These are phyloP conservation scores for Kwoniella europaea DNA, from an alignment of 768 basidiomycete species.

Conservation along the genomic window DNA sequence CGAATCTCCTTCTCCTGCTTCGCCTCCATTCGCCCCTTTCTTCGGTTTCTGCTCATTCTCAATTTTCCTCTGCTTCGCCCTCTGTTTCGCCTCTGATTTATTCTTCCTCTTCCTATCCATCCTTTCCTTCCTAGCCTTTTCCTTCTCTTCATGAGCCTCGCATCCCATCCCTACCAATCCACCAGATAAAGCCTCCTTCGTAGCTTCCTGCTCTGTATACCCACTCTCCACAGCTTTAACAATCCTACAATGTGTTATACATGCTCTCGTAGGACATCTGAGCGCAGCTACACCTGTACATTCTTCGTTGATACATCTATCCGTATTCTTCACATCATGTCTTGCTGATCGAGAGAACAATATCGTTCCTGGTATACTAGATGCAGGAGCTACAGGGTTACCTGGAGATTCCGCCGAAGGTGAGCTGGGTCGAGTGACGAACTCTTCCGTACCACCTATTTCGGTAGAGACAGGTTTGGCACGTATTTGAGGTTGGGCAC, in stretches of 20 bases:
- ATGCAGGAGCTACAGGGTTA: constrained; percentile 13
- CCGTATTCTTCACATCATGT: constrained; percentile 5
- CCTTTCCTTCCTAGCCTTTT: constrained; percentile 47
- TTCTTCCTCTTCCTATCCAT: constrained; percentile 46
- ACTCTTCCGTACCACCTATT: constrained; percentile 30
- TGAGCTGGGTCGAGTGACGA: constrained; percentile 23
- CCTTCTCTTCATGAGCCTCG: constrained; percentile 57
- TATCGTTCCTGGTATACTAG: constrained; percentile 17
- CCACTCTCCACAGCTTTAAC: constrained; percentile 39
- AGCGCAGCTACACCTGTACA: constrained; percentile 48
- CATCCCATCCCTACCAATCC: constrained; percentile 54
- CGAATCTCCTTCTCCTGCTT: background rate
- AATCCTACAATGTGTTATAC: constrained; percentile 55
- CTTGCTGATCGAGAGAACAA: constrained; percentile 7
- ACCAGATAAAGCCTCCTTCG: constrained; percentile 33
- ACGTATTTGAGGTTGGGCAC: constrained; percentile 73
- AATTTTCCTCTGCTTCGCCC: constrained; percentile 22
- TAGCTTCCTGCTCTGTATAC: constrained; percentile 37
- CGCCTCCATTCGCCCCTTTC: background rate
- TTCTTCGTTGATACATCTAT: constrained; percentile 22
- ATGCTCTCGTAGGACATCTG: constrained; percentile 49
- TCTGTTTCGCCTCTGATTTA: constrained; percentile 31
- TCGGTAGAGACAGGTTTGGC: constrained; percentile 52
- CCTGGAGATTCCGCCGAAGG: constrained; percentile 13
- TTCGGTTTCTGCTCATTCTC: constrained; percentile 1